phyloP scores from a whole-genome alignment of 108 stramenopile species.

The Seminavis robusta region DNA sequence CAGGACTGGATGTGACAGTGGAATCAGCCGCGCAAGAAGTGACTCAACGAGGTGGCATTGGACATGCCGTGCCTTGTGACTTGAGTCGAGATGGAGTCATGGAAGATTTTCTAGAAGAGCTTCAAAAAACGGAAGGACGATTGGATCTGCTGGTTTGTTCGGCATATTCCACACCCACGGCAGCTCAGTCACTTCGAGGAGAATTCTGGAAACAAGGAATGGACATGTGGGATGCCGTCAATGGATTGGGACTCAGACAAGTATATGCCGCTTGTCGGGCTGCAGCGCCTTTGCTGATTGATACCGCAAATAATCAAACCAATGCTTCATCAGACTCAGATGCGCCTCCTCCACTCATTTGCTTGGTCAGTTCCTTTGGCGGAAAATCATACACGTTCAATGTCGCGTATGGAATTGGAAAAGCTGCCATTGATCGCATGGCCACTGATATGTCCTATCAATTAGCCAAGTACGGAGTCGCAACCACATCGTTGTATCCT shows the following conservation, averaged over 20 bases:
- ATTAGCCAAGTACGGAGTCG: conserved; percentile 56
- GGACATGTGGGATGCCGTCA: conserved; percentile 72
- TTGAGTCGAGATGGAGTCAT: conserved; percentile 45
- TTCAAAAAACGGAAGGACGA: conserved; percentile 49
- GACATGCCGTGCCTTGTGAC: conserved; percentile 52
- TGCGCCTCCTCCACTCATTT: conserved; percentile 53
- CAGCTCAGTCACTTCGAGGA: conserved; percentile 24
- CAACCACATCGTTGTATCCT: conserved; percentile 74
- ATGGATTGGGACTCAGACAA: conserved; percentile 62
- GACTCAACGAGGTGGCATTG: conserved; percentile 33
- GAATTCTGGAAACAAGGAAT: conserved; percentile 79
- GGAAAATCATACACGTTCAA: conserved; percentile 85
- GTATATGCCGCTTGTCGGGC: conserved; percentile 56
- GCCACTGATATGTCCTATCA: conserved; percentile 77
- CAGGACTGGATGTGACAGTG: conserved; percentile 34
- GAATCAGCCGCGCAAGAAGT: conserved; percentile 57
- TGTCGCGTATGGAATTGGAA: conserved; percentile 90
- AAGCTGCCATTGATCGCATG: conserved; percentile 83
- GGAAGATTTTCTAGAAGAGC: conserved; percentile 24
- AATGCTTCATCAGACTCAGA: neutral
- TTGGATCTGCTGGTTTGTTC: conserved; percentile 64
- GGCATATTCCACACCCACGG: conserved; percentile 58
- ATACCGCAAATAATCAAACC: conserved; percentile 21
- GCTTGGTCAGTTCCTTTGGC: conserved; percentile 67
- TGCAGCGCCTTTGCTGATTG: conserved; percentile 64